A percentile compares a stretch with the other conserved stretches of the same genome.
Evolutionary conservation across 176 grass and related monocot species (phyloP).

Genomic region (Triticum aestivum): DNA sequence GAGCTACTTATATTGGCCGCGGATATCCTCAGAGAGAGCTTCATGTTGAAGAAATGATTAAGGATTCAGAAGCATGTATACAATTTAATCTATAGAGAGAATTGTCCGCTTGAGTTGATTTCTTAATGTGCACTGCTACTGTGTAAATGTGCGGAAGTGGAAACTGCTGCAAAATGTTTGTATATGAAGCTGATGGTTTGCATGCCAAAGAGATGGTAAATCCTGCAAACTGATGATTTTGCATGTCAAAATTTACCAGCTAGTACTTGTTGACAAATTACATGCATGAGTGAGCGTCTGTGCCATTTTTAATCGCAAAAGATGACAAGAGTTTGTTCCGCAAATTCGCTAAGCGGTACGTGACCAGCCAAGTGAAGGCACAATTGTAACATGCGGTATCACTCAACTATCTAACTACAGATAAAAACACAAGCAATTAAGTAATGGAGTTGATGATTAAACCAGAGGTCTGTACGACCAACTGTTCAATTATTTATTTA

Average conservation of each 20-base stretch:
- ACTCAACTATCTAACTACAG: no score
- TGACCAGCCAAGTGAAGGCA: no score
- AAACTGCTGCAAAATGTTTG: background rate
- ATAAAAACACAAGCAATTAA: no score
- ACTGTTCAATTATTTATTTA: no score
- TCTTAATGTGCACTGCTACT: background rate
- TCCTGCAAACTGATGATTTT: background rate
- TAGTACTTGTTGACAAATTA: no score
- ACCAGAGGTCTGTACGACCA: no score
- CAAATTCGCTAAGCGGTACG: no score
- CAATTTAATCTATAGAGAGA: background rate
- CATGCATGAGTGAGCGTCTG: no score
- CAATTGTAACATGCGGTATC: no score
- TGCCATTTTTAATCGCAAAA: no score
- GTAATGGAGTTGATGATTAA: no score
- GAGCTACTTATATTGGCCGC: slow-evolving; percentile 78
- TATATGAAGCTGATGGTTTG: background rate
- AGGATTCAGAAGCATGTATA: background rate
- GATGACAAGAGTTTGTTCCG: no score
- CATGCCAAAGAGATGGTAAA: background rate
- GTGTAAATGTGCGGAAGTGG: background rate
- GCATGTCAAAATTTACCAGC: background rate
- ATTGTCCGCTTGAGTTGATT: slow-evolving; percentile 10
- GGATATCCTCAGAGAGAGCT: slow-evolving; percentile 54
- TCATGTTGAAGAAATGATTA: slow-evolving; percentile 41